A percentile compares a stretch with the other conserved stretches of the same genome.
Evolutionary conservation across 495 filamentous ascomycete genomes (phyloP).

Genomic region (Parmelia sp.): DNA sequence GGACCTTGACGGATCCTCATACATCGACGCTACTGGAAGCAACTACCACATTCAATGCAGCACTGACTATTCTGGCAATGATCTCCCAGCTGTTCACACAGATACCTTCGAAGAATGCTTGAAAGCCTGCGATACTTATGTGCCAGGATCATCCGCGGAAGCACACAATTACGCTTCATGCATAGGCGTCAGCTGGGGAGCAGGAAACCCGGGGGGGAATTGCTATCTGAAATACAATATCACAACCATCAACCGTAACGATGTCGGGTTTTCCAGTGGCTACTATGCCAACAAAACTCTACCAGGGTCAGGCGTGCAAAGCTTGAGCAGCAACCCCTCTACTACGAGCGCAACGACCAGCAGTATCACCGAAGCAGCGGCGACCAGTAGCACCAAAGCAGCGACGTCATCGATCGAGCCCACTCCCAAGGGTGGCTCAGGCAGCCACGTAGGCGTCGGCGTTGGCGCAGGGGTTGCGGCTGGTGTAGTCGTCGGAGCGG

Average conservation of each 20-base stretch:
- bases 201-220: neutral
- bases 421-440: neutral
- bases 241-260: neutral
- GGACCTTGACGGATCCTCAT: neutral
- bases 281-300: neutral
- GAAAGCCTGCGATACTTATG: neutral
- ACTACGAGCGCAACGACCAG: neutral
- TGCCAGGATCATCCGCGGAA: neutral
- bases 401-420: neutral
- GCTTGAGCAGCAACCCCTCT: neutral
- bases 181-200: neutral
- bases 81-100: neutral
- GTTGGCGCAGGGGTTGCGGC: neutral
- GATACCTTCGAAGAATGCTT: slow-evolving; percentile 1
- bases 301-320: neutral
- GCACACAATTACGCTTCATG: neutral
- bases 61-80: neutral
- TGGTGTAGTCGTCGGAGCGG: neutral
- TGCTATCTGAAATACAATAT: neutral
- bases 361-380: neutral
- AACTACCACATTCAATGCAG: neutral
- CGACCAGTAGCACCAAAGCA: neutral
- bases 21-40: neutral
- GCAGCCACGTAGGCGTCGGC: neutral
- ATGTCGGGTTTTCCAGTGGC: neutral